Conservation (phyloP, 106 monocot species). For the Alisma plantagoaquatica region DNA sequence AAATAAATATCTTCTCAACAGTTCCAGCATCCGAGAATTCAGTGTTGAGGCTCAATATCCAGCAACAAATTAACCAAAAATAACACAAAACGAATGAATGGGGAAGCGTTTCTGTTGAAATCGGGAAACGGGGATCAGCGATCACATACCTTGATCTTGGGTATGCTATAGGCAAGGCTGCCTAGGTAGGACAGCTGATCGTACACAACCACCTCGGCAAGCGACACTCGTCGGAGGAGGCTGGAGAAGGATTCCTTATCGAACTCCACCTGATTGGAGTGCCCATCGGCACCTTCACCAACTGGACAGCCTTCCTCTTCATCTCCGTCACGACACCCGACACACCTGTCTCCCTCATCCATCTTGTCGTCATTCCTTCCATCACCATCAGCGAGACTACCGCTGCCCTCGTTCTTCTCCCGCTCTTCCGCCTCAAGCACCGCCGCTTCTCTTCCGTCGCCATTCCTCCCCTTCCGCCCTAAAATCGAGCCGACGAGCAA, state of each 20-base stretch:
- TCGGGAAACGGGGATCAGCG: no score
- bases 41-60: no score
- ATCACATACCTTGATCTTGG: slow-evolving; percentile 67
- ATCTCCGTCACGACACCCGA: slow-evolving; percentile 9
- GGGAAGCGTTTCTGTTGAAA: no score
- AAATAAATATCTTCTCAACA: no score
- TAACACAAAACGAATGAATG: no score
- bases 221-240: slow-evolving; percentile 44
- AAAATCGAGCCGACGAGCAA: slow-evolving; percentile 21
- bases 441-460: not conserved
- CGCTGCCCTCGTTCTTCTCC: slow-evolving; percentile 15
- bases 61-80: no score
- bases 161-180: slow-evolving; percentile 52
- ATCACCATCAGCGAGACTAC: not conserved
- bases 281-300: no score
- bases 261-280: no score
- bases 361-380: slow-evolving; percentile 7
- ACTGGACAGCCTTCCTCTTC: no score
- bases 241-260: slow-evolving; percentile 53
- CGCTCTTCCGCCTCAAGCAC: slow-evolving; percentile 3
- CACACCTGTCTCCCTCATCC: no score
- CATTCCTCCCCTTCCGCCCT: slow-evolving; percentile 11
- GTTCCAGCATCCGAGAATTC: no score
- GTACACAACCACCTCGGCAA: slow-evolving; percentile 47
- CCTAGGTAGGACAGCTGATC: slow-evolving; percentile 56